Percentiles rank a stretch among this genome's conserved stretches.
These are phyloP conservation scores for Pleodorina starrii DNA, from an alignment of 139 green algal genomes.

Conservation along the genomic window DNA sequence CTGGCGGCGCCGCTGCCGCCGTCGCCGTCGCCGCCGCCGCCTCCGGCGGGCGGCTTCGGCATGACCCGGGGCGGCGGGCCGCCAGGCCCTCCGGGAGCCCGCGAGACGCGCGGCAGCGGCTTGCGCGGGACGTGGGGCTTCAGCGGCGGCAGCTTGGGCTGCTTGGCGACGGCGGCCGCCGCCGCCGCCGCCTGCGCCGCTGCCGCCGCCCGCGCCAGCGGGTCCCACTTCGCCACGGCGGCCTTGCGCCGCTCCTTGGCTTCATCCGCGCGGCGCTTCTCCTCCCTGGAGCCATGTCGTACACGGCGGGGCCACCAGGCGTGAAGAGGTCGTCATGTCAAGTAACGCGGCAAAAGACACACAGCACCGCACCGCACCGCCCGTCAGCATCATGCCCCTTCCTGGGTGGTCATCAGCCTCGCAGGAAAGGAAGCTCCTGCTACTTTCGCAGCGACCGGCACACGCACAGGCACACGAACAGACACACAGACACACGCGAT, in stretches of 20 bases:
- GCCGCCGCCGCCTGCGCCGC: not conserved
- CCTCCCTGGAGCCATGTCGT: slow-evolving; percentile 10
- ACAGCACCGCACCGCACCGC: too few species aligned
- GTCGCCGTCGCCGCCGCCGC: not conserved
- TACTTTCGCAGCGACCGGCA: too few species aligned
- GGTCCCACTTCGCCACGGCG: slow-evolving; percentile 27
- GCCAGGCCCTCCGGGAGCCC: not conserved
- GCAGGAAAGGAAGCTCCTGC: too few species aligned
- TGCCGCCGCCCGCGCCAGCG: not conserved
- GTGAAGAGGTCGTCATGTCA: too few species aligned
- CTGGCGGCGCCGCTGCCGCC: not conserved
- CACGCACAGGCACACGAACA: too few species aligned
- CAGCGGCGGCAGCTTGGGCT: slow-evolving; percentile 29
- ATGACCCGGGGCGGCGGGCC: not conserved
- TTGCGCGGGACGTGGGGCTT: slow-evolving; percentile 7
- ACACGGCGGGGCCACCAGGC: too few species aligned
- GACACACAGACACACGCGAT: too few species aligned
- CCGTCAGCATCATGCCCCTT: too few species aligned
- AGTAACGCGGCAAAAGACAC: too few species aligned
- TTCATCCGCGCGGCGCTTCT: slow-evolving; percentile 18
- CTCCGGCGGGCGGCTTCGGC: not conserved
- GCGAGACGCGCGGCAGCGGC: not conserved
- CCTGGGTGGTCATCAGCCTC: too few species aligned
- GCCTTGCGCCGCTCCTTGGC: not conserved
- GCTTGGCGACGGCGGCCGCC: not conserved